Conservation (phyloP, 495 filamentous ascomycete genomes). For the Penicillium macrosclerotiorum region DNA sequence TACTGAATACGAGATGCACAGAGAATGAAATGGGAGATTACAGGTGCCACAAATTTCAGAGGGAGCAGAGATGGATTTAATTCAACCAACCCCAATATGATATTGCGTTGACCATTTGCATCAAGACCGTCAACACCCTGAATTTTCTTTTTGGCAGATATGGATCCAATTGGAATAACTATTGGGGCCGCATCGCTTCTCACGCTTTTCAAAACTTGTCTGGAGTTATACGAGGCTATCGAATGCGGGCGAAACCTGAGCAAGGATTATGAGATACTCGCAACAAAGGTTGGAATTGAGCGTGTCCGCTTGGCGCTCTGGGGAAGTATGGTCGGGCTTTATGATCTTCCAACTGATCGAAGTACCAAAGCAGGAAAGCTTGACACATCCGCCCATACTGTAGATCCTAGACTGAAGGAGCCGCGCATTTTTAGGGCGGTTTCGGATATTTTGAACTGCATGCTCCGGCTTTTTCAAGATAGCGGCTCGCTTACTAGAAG, state of each 20-base stretch:
- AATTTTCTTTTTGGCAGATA: not conserved
- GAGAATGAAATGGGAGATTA: not conserved
- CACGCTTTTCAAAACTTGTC: not conserved
- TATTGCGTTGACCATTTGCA: not conserved
- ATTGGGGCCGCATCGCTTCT: not conserved
- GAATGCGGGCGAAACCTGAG: not conserved
- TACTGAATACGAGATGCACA: not conserved
- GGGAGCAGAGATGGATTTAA: not conserved
- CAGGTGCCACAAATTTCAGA: not conserved
- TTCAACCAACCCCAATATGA: not conserved
- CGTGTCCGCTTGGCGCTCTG: not conserved
- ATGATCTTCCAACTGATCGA: no score
- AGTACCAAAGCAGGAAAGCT: not conserved
- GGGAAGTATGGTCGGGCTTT: constrained; percentile 1
- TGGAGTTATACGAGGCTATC: not conserved
- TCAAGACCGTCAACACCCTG: not conserved
- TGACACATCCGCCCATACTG: no score
- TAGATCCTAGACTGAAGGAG: not conserved
- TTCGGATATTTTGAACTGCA: constrained; percentile 3
- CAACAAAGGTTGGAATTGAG: constrained; percentile 5
- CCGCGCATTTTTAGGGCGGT: constrained; percentile 1
- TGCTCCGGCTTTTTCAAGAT: constrained; percentile 2
- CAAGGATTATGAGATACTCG: constrained; percentile 3
- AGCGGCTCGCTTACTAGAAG: not conserved
- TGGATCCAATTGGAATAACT: not conserved